phyloP scores from a whole-genome alignment of 2,329 filamentous ascomycete genomes.

The Pestalotiopsis sp. region DNA sequence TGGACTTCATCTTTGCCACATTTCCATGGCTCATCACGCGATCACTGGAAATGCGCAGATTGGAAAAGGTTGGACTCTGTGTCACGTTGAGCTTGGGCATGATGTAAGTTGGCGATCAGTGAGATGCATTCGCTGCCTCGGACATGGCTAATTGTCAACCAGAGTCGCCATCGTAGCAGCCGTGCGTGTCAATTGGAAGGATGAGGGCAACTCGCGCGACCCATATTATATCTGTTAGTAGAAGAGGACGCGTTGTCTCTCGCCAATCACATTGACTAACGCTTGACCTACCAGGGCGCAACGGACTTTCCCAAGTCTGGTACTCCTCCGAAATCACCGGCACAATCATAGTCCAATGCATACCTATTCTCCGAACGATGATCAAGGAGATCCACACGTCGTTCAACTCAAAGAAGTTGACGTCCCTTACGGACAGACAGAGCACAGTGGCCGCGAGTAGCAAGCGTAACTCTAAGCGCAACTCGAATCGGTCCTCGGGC shows the following conservation, averaged over 20 bases:
- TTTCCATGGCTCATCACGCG: constrained; percentile 54
- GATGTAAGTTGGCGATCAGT: constrained; percentile 27
- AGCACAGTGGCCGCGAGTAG: not conserved
- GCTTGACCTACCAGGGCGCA: constrained; percentile 32
- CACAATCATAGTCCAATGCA: constrained; percentile 58
- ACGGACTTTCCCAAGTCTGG: constrained; percentile 48
- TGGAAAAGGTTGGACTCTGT: constrained; percentile 53
- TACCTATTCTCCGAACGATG: constrained; percentile 52
- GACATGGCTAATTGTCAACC: not conserved
- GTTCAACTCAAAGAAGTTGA: constrained; percentile 32
- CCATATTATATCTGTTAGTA: constrained; percentile 47
- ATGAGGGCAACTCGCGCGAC: constrained; percentile 46
- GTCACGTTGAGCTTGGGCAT: constrained; percentile 53
- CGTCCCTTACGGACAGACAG: not conserved
- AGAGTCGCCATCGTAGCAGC: constrained; percentile 44
- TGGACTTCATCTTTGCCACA: constrained; percentile 53
- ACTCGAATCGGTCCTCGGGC: not conserved
- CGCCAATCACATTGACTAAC: not conserved
- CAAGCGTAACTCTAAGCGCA: constrained; percentile 1
- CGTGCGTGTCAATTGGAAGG: constrained; percentile 51
- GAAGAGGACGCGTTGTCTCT: not conserved
- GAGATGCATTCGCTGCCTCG: not conserved
- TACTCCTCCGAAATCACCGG: constrained; percentile 55
- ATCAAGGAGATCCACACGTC: constrained; percentile 43
- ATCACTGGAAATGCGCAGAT: constrained; percentile 47